Base-by-base conservation (phyloP, 176 grass and related monocot species). In the Phoenix dactylifera region DNA sequence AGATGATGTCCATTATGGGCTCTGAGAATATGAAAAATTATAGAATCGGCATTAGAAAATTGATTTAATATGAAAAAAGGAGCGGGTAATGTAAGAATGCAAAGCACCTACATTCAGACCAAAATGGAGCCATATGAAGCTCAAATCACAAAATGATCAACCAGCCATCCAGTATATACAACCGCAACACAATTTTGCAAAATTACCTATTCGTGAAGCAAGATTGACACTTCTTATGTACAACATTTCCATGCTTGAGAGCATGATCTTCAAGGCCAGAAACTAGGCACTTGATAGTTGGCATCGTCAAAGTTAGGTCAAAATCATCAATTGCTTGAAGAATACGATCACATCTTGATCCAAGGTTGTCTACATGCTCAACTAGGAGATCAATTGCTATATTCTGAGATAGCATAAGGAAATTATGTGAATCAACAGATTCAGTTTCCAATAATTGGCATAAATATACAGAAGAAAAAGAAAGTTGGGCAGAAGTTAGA, bases 211-310 rank as follows among this genome's bases (percentile, higher is more conserved):
- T 70, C 52, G 63, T 50, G 64, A 25, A 76, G 49, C 78, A 90
- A 62, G 18, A 15, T 16, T 63, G 67, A 80, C 87, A 90, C 51
- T 76, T 39, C 51, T 52, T 85, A 29, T 69, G 68, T 63, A 53
- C 59, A 59, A 57, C 55, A 50, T 82, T 79, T 73, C 55, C 82
- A 82, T 90, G 82, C 63, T 52, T 76, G 35, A 85, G 78, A 48
- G 72, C 51, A 25, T 90, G 82, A 48, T 74, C 60, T 82, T 79
- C 59, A 58, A 90, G 82, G 30, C 82, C 75, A 76, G 23, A 85
- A 79, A 68, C 71, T 66, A 90, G 75, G 17, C 48, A 54, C 9
- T 85, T 72, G 49, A 66, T 62, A 76, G 55, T 82, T 70, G 78
- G 62, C 57, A 71, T 24, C 9, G 57, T 52, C 70, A 63, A 52